Conservation (phyloP, 768 basidiomycete genomes). For the Mycena chlorophos region DNA sequence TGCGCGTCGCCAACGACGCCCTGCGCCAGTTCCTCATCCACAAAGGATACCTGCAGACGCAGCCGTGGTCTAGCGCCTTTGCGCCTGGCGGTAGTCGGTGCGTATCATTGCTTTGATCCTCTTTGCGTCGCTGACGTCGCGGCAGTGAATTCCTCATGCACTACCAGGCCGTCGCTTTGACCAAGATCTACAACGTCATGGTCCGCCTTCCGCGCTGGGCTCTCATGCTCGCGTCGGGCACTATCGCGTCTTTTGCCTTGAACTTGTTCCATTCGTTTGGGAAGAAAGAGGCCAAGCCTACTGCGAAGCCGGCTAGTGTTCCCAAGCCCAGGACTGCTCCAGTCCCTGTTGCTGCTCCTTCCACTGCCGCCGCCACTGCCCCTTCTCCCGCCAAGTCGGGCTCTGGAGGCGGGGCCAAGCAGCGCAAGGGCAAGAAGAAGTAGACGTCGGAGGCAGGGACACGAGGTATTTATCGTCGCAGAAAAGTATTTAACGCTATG, state of each 20-base stretch:
- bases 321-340: neutral
- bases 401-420: slow-evolving; percentile 27
- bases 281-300: slow-evolving; percentile 1
- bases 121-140: slow-evolving; percentile 1
- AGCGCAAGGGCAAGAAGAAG: slow-evolving; percentile 37
- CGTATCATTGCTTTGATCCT: neutral
- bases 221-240: slow-evolving; percentile 65
- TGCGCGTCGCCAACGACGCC: slow-evolving; percentile 59
- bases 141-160: slow-evolving; percentile 55
- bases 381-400: slow-evolving; percentile 17
- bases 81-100: slow-evolving; percentile 79
- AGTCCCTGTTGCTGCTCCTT: slow-evolving; percentile 1
- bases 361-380: slow-evolving; percentile 2
- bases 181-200: slow-evolving; percentile 55
- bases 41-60: slow-evolving; percentile 61
- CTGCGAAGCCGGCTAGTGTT: neutral
- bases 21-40: slow-evolving; percentile 67
- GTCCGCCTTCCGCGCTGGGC: slow-evolving; percentile 70
- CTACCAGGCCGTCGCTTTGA: slow-evolving; percentile 52
- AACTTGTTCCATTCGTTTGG: slow-evolving; percentile 55
- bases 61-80: slow-evolving; percentile 68
- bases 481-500: no score
- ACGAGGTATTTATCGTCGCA: no score
- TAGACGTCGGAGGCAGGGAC: neutral
- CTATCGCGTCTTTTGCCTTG: slow-evolving; percentile 64